Conservation (phyloP, 768 basidiomycete species). For the Tricholoma flavovirens region DNA sequence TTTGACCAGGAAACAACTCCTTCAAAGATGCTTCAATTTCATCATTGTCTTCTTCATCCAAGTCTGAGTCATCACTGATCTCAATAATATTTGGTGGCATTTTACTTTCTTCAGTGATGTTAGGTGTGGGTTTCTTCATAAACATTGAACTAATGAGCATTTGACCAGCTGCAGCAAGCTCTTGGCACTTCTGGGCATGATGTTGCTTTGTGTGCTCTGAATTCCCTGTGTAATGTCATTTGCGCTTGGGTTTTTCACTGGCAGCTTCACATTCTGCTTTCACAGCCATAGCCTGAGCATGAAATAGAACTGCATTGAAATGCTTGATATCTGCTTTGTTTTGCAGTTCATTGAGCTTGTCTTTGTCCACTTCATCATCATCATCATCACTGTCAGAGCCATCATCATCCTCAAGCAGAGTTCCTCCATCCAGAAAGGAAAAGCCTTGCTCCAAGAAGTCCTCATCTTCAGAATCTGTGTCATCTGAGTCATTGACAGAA, state of each 20-base stretch:
- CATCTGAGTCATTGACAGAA: not conserved
- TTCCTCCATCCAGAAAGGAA: not conserved
- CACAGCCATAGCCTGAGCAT: constrained; percentile 1
- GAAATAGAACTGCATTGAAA: not conserved
- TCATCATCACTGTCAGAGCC: not conserved
- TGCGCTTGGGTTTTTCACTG: constrained; percentile 3
- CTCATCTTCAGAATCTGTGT: not conserved
- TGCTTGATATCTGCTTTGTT: not conserved
- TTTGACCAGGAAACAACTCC: not conserved
- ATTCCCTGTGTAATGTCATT: constrained; percentile 11
- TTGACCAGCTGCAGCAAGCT: constrained; percentile 5
- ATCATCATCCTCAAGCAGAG: not conserved
- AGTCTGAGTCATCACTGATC: not conserved
- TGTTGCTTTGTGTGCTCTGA: constrained; percentile 5
- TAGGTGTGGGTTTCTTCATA: not conserved
- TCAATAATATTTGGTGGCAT: not conserved
- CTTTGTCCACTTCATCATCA: no score
- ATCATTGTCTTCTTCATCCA: not conserved
- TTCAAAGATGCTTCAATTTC: constrained; percentile 1
- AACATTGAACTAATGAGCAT: constrained; percentile 5
- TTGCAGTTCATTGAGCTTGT: not conserved
- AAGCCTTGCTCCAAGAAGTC: not conserved
- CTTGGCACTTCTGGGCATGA: constrained; percentile 4
- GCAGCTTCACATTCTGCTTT: not conserved
- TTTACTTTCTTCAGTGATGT: not conserved